Evolutionary conservation across 163 green algal genomes (phyloP), one percentile per base, ranked within the genome.

Genomic region (Coccomyxa subellipsoidea): DNA sequence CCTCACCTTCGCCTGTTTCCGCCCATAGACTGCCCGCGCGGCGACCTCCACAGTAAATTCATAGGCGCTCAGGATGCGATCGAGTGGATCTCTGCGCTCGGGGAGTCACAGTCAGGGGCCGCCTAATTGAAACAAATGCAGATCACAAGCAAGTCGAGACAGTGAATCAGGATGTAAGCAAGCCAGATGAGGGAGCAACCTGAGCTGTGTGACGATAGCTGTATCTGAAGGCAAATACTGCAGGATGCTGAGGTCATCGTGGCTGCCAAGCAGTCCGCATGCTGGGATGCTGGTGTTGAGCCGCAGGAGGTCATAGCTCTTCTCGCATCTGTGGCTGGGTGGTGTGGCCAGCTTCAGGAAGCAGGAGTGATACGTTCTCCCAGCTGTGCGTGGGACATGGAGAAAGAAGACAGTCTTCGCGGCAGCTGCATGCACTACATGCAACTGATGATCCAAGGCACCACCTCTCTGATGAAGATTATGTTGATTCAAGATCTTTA

Each of bases 11-110:
- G 47, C 15, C 0, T 12, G 15, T 18, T 59, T 59, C 47, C 47
- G 21, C 23, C 47, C 47, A 59, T 59, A 59, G 3, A 59, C 47
- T 59, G 47, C 47, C 47, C 47, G 47, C 1, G 47, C 87, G 3
- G 91, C 92, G 8, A 98, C 90, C 81, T 98, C 92, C 4, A 98
- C 80, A 0, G 92, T 89, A 89, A 99, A 99, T 88, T 99, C 96
- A 75, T 99, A 99, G 0, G 94, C 90, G 72, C 87, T 95, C 4
- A 99, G 79, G 10, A 98, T 84, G 7, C 96, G 90, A n/a, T 95
- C 88, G 7, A 98, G 80, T 23, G 96, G 96, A 78, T 98, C 88
- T 38, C 96, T 89, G 69, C 79, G 34, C 8, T n/a, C 0, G 73
- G 31, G 69, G 15, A 36, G 34, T 7, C 69, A 76, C 34, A 7